These are phyloP conservation scores for Silene uniflora DNA, from an alignment of 148 eudicot species.

Conservation along the genomic window DNA sequence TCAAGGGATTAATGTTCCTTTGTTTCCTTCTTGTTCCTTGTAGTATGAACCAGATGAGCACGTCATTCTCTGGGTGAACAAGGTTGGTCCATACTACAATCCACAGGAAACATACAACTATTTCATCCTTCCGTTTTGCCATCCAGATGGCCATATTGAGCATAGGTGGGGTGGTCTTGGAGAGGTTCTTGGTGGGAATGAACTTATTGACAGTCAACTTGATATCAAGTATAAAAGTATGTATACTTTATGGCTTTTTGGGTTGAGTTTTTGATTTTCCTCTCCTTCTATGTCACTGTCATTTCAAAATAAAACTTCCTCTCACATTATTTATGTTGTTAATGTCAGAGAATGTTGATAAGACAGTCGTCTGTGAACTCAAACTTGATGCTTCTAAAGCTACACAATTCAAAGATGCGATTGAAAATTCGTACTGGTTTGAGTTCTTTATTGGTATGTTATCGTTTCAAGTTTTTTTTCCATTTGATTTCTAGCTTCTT, in stretches of 20 bases:
- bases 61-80: slow-evolving; percentile 90
- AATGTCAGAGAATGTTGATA: slow-evolving; percentile 68
- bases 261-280: background rate
- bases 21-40: slow-evolving; percentile 6
- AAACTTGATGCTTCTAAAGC: slow-evolving; percentile 73
- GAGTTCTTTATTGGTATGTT: slow-evolving; percentile 88
- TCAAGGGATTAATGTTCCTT: background rate
- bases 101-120: slow-evolving; percentile 98
- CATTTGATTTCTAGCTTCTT: slow-evolving; percentile 1
- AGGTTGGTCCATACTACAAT: slow-evolving; percentile 97
- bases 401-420: slow-evolving; percentile 79
- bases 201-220: slow-evolving; percentile 90
- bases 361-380: slow-evolving; percentile 60
- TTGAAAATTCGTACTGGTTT: slow-evolving; percentile 93
- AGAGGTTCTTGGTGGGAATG: slow-evolving; percentile 95
- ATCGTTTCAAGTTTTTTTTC: background rate
- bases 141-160: slow-evolving; percentile 50
- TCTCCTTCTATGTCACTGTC: background rate
- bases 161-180: slow-evolving; percentile 99
- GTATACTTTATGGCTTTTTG: background rate
- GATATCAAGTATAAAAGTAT: slow-evolving; percentile 65
- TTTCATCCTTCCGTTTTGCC: slow-evolving; percentile 89
- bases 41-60: slow-evolving; percentile 71
- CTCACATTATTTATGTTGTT: slow-evolving; percentile 2
- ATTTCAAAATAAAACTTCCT: background rate